phyloP scores from a whole-genome alignment of 116 monocot genomes.

The Zostera marina region DNA sequence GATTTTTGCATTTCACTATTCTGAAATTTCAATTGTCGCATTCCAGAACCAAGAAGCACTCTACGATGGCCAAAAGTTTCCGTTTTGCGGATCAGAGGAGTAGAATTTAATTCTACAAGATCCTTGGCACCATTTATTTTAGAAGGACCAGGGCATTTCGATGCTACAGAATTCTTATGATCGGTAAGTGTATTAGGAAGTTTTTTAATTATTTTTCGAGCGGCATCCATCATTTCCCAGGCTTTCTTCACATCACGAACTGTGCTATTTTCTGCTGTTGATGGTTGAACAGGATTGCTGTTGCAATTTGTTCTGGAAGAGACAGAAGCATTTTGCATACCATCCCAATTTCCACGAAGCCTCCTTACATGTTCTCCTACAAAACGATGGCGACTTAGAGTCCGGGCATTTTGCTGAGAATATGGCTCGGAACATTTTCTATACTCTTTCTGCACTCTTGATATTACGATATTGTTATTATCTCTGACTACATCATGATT shows the following conservation, averaged over 20 bases:
- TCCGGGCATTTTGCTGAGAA: constrained; percentile 18
- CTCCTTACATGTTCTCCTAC: constrained; percentile 18
- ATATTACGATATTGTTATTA: not conserved
- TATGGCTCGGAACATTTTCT: not conserved
- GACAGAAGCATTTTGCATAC: constrained; percentile 29
- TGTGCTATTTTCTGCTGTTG: not conserved
- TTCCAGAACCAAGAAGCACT: not conserved
- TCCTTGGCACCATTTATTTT: too few species aligned
- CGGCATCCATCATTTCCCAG: constrained; percentile 63
- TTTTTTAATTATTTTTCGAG: constrained; percentile 18
- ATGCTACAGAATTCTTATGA: not conserved
- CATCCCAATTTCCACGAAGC: constrained; percentile 53
- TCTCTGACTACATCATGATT: constrained; percentile 22
- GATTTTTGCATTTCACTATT: not conserved
- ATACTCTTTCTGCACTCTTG: not conserved
- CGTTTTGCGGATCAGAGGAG: not conserved
- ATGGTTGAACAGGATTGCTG: not conserved
- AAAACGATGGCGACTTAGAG: constrained; percentile 24
- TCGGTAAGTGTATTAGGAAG: not conserved
- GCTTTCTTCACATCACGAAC: constrained; percentile 40
- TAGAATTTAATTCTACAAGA: not conserved
- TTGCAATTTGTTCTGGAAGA: not conserved
- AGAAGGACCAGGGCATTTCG: too few species aligned
- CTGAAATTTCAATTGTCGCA: constrained; percentile 1
- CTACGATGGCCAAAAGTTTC: not conserved